These are phyloP conservation scores for Aureococcus anophagefferens DNA, from an alignment of 108 stramenopile species.

Conservation along the genomic window DNA sequence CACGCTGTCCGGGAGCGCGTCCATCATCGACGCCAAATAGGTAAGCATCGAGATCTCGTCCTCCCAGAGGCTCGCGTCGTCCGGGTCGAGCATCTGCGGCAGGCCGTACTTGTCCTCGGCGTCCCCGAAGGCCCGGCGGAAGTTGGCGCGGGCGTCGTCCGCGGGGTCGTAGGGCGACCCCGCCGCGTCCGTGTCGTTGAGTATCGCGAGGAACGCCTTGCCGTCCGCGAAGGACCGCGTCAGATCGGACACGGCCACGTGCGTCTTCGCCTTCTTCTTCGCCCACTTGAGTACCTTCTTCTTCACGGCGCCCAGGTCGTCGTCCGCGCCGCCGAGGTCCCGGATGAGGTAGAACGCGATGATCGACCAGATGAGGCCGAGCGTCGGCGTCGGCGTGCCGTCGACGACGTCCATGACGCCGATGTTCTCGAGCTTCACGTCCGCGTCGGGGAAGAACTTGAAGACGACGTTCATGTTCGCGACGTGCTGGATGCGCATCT, in stretches of 20 bases:
- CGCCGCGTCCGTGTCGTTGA: constrained; percentile 10
- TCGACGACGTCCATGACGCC: constrained; percentile 27
- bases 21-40: constrained; percentile 22
- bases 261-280: not conserved
- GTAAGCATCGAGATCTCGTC: constrained; percentile 23
- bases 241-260: constrained; percentile 13
- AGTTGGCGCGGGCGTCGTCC: constrained; percentile 7
- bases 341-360: constrained; percentile 27
- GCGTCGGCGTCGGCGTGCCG: constrained; percentile 19
- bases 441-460: constrained; percentile 17
- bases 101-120: constrained; percentile 12
- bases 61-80: constrained; percentile 12
- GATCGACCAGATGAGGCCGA: constrained; percentile 29
- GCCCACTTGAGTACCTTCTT: constrained; percentile 17
- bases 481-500: not conserved
- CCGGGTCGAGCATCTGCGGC: constrained; percentile 14
- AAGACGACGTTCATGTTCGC: constrained; percentile 32
- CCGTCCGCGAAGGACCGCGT: constrained; percentile 16
- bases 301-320: constrained; percentile 8
- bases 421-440: constrained; percentile 21
- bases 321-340: constrained; percentile 20
- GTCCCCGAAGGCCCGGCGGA: constrained; percentile 14
- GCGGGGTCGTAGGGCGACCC: constrained; percentile 18
- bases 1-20: constrained; percentile 10
- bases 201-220: constrained; percentile 12